Evolutionary conservation across 176 grass and related monocot species (phyloP).

Genomic region (Alopecurus myosuroides): DNA sequence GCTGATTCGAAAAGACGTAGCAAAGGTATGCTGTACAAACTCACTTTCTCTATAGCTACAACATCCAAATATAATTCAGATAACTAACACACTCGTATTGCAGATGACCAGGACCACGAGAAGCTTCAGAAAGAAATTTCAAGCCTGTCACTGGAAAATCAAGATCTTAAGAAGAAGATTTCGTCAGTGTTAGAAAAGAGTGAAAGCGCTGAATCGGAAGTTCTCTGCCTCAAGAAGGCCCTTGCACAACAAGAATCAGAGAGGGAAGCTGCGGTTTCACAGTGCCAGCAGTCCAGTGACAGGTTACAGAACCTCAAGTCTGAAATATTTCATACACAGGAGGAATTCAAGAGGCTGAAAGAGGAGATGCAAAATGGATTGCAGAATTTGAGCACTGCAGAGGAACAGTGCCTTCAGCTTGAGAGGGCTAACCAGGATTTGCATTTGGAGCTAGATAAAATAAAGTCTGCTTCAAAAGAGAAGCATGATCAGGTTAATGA

Average conservation of each 20-base stretch:
- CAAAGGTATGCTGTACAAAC: slow-evolving; percentile 39
- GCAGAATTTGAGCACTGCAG: slow-evolving; percentile 41
- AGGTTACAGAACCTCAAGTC: slow-evolving; percentile 56
- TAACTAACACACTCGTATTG: slow-evolving; percentile 11
- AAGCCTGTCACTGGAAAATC: slow-evolving; percentile 73
- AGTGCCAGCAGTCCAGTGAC: slow-evolving; percentile 58
- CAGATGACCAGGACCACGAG: slow-evolving; percentile 62
- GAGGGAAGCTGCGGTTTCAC: slow-evolving; percentile 57
- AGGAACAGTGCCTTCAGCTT: slow-evolving; percentile 54
- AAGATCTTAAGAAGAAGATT: slow-evolving; percentile 76
- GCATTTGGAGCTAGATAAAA: slow-evolving; percentile 56
- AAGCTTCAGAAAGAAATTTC: slow-evolving; percentile 77
- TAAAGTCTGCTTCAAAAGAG: slow-evolving; percentile 54
- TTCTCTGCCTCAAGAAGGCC: slow-evolving; percentile 44
- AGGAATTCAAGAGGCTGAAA: slow-evolving; percentile 77
- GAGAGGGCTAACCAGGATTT: slow-evolving; percentile 66
- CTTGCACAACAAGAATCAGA: slow-evolving; percentile 57
- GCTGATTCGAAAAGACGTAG: slow-evolving; percentile 44
- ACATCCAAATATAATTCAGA: background rate
- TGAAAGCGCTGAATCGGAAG: slow-evolving; percentile 56
- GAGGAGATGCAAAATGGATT: slow-evolving; percentile 64
- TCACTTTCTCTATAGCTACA: background rate
- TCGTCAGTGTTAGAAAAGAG: slow-evolving; percentile 51
- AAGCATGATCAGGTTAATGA: slow-evolving; percentile 51
- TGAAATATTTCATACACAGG: slow-evolving; percentile 72